Percentiles rank a stretch among this genome's conserved stretches.
These are phyloP conservation scores for Suhomyces ambrosiae DNA, from an alignment of 1,139 yeast genomes.

Conservation along the genomic window DNA sequence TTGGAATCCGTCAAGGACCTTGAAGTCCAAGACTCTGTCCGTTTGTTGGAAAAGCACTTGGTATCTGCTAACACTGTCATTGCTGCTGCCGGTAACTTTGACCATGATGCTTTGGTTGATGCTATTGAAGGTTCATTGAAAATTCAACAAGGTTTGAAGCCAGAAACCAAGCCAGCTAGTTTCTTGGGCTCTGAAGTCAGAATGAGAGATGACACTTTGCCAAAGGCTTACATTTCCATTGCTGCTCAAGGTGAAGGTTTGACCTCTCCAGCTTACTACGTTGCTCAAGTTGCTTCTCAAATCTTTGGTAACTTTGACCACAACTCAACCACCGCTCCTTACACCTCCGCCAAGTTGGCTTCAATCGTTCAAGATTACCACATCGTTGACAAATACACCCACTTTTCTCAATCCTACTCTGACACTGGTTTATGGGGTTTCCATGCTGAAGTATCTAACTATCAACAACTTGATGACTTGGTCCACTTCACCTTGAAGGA, in stretches of 20 bases:
- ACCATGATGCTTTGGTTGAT: conserved; percentile 68
- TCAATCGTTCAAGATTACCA: conserved; percentile 72
- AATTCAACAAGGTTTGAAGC: conserved; percentile 57
- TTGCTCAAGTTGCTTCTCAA: conserved; percentile 73
- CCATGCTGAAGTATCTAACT: conserved; percentile 63
- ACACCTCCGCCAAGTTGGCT: conserved; percentile 85
- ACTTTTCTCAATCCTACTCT: conserved; percentile 70
- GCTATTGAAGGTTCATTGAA: conserved; percentile 55
- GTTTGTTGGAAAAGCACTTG: conserved; percentile 58
- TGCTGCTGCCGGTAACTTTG: conserved; percentile 72
- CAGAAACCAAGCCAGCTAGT: conserved; percentile 53
- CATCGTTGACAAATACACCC: conserved; percentile 69
- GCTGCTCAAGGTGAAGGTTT: conserved; percentile 73
- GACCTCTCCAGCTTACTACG: conserved; percentile 63
- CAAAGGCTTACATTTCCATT: conserved; percentile 74
- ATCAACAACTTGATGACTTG: conserved; percentile 66
- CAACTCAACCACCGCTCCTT: conserved; percentile 54
- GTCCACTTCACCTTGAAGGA: conserved; percentile 78
- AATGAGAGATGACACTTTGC: conserved; percentile 84
- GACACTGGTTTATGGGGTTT: conserved; percentile 87
- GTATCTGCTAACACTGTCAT: conserved; percentile 66
- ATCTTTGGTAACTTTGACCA: conserved; percentile 64
- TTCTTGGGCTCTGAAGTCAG: conserved; percentile 86
- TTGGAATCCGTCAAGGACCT: conserved; percentile 59
- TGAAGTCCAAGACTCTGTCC: conserved; percentile 57